phyloP scores from a whole-genome alignment of 2,329 filamentous ascomycete species.

The Dactylella cylindrospora region DNA sequence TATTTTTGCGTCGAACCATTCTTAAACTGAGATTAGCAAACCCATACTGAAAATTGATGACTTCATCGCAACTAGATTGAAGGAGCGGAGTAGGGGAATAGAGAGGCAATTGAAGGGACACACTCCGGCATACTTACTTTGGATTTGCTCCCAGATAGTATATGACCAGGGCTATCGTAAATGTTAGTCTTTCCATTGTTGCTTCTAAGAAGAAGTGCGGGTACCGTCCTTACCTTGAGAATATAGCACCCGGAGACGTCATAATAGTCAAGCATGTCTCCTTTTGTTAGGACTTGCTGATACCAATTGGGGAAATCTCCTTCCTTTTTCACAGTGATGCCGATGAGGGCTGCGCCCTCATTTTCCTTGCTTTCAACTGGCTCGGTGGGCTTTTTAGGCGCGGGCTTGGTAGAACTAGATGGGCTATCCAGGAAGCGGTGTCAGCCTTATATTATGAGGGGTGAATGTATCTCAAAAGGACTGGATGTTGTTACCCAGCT shows the following conservation, averaged over 20 bases:
- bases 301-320: slow-evolving; percentile 95
- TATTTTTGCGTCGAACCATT: slow-evolving; percentile 61
- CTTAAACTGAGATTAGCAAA: not conserved
- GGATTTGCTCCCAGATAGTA: slow-evolving; percentile 69
- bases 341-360: slow-evolving; percentile 69
- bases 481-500: no score
- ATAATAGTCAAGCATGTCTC: slow-evolving; percentile 97
- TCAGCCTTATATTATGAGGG: no score
- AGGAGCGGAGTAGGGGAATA: no score
- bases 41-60: not conserved
- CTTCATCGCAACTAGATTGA: no score
- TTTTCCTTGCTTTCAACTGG: slow-evolving; percentile 57
- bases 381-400: slow-evolving; percentile 55
- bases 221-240: slow-evolving; percentile 66
- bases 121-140: slow-evolving; percentile 57
- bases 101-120: not conserved
- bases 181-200: slow-evolving; percentile 17
- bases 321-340: slow-evolving; percentile 81
- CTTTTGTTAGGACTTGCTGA: slow-evolving; percentile 94
- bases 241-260: slow-evolving; percentile 98
- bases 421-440: no score
- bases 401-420: no score
- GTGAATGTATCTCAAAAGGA: no score
- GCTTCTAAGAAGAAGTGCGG: slow-evolving; percentile 2
- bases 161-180: slow-evolving; percentile 61